A percentile compares a stretch with the other conserved stretches of the same genome.
Evolutionary conservation across 441 rosid genomes (phyloP).

Genomic region (Manihot esculenta): DNA sequence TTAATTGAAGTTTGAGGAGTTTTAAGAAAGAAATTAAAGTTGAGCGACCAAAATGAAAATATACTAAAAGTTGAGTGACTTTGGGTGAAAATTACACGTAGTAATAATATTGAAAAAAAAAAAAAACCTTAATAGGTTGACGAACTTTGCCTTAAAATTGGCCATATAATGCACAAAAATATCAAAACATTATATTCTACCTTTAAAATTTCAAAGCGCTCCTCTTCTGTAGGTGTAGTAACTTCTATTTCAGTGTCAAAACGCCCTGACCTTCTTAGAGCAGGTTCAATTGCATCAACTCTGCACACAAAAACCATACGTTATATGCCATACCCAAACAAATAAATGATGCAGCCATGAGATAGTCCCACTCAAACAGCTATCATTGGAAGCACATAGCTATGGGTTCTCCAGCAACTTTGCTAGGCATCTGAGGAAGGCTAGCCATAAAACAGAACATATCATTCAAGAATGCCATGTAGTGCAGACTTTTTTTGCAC

Average conservation of each 20-base stretch:
- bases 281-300: conserved; percentile 84
- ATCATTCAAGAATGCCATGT: neutral
- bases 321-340: neutral
- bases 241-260: conserved; percentile 89
- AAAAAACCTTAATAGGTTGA: neutral
- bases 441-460: neutral
- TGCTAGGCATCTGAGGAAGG: neutral
- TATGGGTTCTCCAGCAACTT: neutral
- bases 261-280: conserved; percentile 78
- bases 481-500: neutral
- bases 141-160: neutral
- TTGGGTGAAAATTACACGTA: too few relatives aligned
- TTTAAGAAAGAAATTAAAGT: too few relatives aligned
- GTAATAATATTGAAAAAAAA: too few relatives aligned
- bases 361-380: neutral
- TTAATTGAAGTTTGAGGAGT: too few relatives aligned
- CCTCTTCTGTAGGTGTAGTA: conserved; percentile 73
- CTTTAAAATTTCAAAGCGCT: conserved; percentile 76
- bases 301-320: conserved; percentile 20
- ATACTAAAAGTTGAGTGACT: too few relatives aligned
- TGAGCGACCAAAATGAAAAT: too few relatives aligned
- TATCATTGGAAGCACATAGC: neutral
- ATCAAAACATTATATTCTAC: conserved; percentile 33
- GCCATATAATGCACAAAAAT: conserved; percentile 1
- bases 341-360: neutral